Base-by-base conservation (phyloP, 164 flowering plant species). In the Annona squamosa region DNA sequence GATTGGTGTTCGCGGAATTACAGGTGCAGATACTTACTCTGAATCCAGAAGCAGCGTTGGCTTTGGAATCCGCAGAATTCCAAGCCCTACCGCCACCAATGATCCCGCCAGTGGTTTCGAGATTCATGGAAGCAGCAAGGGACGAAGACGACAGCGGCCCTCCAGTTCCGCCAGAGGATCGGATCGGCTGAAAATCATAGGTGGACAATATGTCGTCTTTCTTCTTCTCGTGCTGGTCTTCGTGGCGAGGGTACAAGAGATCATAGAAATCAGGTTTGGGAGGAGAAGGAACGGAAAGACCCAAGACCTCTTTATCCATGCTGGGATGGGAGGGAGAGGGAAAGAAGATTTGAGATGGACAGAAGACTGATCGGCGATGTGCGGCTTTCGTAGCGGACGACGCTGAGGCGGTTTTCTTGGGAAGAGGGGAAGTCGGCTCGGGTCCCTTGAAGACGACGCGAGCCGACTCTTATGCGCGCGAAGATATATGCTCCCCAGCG, bases 261-360 rank as follows among this genome's bases (percentile, higher is more conserved):
- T 90, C 90, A 59, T 85, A 83, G 76, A 90, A 80, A 64, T 88
- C 92, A 75, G 74, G 56, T 74, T 67, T 78, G 69, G 78, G 80
- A 59, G 89, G 79, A 10, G 59, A 52, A 10, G 59, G 3, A 57
- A 81, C 84, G 4, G 91, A 80, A 26, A 91, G 85, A 80, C 89
- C 98, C 98, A 89, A 89, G 80, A 94, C 84, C 84, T 94, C 94
- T 82, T 94, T 94, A 81, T 94, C 98, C 98, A 88, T 91, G 74
- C 82, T 85, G 85, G 17, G 81, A 71, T 80, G 93, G 81, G 81
- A 26, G 37, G 37, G 37, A 26, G 37, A 26, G 37, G 37, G 37
- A 26, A 26, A 26, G 37, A 26, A 26, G 37, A 26, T 26, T 26
- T 26, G 37, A 26, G 37, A 26, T 26, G 37, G 37, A 26, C 37